These are phyloP conservation scores for Incumbomyces lentus DNA, from an alignment of 2,329 filamentous ascomycete genomes.

Conservation along the genomic window DNA sequence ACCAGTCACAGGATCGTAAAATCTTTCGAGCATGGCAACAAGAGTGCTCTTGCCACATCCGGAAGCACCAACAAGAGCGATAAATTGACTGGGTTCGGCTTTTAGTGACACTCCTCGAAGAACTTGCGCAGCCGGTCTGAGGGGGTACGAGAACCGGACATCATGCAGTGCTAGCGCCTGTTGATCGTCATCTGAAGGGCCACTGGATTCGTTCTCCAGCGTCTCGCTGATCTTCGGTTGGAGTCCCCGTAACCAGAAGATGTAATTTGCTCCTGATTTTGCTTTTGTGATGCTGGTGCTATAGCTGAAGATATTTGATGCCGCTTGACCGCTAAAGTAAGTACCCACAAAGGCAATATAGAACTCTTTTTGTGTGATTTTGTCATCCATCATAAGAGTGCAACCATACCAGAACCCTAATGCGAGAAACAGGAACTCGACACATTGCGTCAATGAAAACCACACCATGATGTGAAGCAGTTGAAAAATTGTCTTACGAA, in stretches of 20 bases:
- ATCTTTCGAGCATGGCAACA: conserved; percentile 50
- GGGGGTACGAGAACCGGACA: conserved; percentile 30
- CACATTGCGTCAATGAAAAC: conserved; percentile 25
- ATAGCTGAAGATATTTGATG: conserved; percentile 24
- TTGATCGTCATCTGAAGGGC: conserved; percentile 23
- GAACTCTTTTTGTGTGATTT: conserved; percentile 31
- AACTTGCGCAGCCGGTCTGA: conserved; percentile 22
- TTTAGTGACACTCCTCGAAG: conserved; percentile 25
- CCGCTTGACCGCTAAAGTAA: conserved; percentile 28
- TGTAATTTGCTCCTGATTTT: conserved; percentile 40
- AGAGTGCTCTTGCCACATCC: conserved; percentile 59
- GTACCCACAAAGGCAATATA: conserved; percentile 38
- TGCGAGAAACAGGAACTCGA: conserved; percentile 23
- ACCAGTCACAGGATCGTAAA: conserved; percentile 59
- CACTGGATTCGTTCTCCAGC: conserved; percentile 29
- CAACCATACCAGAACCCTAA: conserved; percentile 51
- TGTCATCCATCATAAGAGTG: conserved; percentile 42
- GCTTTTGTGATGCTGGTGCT: conserved; percentile 42
- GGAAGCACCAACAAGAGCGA: conserved; percentile 47
- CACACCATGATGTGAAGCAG: conserved; percentile 23
- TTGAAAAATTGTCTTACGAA: conserved; percentile 18
- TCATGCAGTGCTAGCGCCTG: conserved; percentile 36
- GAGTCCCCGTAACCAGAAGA: conserved; percentile 39
- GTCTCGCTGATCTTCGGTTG: conserved; percentile 36
- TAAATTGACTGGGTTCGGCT: conserved; percentile 40